Percentiles rank a stretch among this genome's conserved stretches.
phyloP scores from a whole-genome alignment of 306 rosid genomes.

The Casuarina glauca region DNA sequence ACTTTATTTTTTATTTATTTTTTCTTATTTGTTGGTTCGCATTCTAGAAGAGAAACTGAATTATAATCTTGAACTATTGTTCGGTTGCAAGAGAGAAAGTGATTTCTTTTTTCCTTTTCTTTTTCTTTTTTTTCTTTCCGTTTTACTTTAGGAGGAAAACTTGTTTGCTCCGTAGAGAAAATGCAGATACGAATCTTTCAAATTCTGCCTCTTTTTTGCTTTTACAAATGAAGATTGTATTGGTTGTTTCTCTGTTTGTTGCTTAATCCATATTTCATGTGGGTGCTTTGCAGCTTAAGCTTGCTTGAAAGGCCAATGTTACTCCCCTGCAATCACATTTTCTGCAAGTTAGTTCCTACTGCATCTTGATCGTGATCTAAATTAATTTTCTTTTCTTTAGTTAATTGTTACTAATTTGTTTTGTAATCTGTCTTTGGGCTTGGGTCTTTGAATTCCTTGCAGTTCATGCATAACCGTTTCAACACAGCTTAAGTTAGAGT shows the following conservation, averaged over 20 bases:
- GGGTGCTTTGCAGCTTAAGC: constrained; percentile 54
- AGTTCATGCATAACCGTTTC: constrained; percentile 55
- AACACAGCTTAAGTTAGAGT: constrained; percentile 38
- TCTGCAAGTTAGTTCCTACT: constrained; percentile 66
- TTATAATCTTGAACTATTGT: no score
- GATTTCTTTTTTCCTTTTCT: no score
- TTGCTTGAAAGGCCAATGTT: constrained; percentile 60
- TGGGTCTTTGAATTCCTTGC: constrained; percentile 11
- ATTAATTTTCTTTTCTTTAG: not conserved
- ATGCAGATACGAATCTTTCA: not conserved
- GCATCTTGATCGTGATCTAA: not conserved
- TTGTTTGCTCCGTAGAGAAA: not conserved
- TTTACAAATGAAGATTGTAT: not conserved
- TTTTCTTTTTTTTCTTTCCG: no score
- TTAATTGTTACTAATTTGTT: not conserved
- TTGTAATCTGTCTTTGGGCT: not conserved
- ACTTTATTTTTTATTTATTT: no score
- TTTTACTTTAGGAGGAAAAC: no score
- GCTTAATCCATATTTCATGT: not conserved
- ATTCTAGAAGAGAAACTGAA: no score
- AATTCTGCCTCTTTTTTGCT: not conserved
- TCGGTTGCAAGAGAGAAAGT: no score
- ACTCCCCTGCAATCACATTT: constrained; percentile 82
- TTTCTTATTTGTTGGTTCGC: no score
- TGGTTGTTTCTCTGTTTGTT: not conserved